Base-by-base conservation (phyloP, 2,329 filamentous ascomycete species). In the Zymoseptoria brevis region DNA sequence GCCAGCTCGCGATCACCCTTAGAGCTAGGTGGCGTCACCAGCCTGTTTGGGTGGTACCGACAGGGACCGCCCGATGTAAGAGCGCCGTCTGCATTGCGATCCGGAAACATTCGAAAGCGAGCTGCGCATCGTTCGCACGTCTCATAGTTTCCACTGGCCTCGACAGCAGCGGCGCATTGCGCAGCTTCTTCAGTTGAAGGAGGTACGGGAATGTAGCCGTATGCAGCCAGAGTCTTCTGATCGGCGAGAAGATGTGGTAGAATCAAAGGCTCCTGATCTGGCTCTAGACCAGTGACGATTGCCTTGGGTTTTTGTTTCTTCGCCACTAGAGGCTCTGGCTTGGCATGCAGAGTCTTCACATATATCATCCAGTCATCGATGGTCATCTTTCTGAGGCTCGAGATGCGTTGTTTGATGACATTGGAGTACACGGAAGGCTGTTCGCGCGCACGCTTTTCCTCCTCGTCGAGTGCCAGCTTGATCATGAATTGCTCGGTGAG, bases 51-150 rank as follows among this genome's bases (percentile, higher is more conserved):
- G 71, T 99, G 94, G 73, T 93, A 87, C 0, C 78, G 85, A 75
- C 95, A 99, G 0, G 92, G 92, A 22, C 89, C 89, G 0, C 86
- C 87, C 0, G 89, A 83, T 16, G 96, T 81, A 1, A 88, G 87
- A 52, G 96, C 94, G 66, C 86, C 82, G 60, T 86, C 83, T 24
- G 51, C n/a, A 57, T 91, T 83, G 50, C 93, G 85, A 3, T 91
- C 90, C 0, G 92, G 90, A 64, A 96, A 97, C 3, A 96, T 90
- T 69, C 96, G 90, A 69, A 99, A 99, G 21, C 93, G 86, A 35
- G 85, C 85, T 50, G 81, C 81, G 74, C 94, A 99, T 19, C 94
- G 87, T 69, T 96, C 92, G 68, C 94, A 99, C 54, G 85, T 81
- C 75, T 99, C 94, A 81, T 87, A 96, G 53, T 89, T 89, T 56